These are phyloP conservation scores for Umbellularia californica DNA, from an alignment of 164 flowering plant species.

Conservation along the genomic window DNA sequence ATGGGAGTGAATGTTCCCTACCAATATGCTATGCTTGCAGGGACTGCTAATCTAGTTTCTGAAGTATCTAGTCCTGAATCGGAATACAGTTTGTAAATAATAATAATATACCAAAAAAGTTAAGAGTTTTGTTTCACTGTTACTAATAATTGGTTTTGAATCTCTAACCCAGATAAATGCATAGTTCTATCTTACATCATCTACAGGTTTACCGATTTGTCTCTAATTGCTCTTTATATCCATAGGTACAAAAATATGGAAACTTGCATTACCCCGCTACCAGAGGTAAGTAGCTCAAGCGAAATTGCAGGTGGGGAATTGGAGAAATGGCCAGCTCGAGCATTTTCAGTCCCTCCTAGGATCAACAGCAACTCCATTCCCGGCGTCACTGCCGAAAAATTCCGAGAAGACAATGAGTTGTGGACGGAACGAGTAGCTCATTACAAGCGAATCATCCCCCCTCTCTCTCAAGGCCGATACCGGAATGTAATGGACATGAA, in stretches of 20 bases:
- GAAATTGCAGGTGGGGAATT: constrained; percentile 84
- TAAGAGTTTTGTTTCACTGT: too few species aligned
- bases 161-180: too few species aligned
- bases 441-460: constrained; percentile 47
- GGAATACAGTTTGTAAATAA: too few species aligned
- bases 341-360: constrained; percentile 80
- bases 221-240: neutral
- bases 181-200: too few species aligned
- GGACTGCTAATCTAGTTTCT: too few species aligned
- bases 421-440: constrained; percentile 71
- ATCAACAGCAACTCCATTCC: constrained; percentile 60
- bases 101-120: too few species aligned
- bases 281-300: constrained; percentile 58
- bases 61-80: too few species aligned
- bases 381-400: constrained; percentile 53
- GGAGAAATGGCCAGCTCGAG: constrained; percentile 89
- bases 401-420: constrained; percentile 57
- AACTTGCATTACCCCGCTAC: constrained; percentile 78
- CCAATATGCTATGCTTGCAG: too few species aligned
- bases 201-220: neutral
- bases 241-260: constrained; percentile 84
- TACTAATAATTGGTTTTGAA: too few species aligned
- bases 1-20: too few species aligned
- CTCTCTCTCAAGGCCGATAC: constrained; percentile 50
- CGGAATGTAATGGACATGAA: constrained; percentile 97